These are phyloP conservation scores for Diplodia sapinea DNA, from an alignment of 2,329 filamentous ascomycete genomes.

Conservation along the genomic window DNA sequence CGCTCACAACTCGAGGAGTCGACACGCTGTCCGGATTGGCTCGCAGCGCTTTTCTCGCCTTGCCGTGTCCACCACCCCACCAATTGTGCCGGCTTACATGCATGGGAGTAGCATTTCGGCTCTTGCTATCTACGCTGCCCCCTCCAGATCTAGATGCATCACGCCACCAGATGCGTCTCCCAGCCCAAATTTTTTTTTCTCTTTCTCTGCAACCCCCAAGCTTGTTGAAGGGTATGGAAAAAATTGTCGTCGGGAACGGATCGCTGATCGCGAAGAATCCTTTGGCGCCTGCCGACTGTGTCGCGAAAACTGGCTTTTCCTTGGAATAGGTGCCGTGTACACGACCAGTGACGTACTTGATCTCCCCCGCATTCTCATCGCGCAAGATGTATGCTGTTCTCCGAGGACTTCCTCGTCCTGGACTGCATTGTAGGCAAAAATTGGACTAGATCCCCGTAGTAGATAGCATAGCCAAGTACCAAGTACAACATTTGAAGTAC, in stretches of 20 bases:
- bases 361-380: background rate
- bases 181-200: background rate
- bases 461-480: no score
- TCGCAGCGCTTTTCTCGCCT: background rate
- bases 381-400: background rate
- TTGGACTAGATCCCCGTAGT: background rate
- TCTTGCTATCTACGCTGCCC: background rate
- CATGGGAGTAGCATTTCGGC: background rate
- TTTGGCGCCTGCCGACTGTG: background rate
- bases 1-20: background rate
- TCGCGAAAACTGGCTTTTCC: background rate
- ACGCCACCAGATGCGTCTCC: conserved; percentile 8
- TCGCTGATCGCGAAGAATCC: background rate
- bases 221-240: background rate
- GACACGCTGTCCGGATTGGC: background rate
- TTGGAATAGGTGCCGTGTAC: background rate
- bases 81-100: conserved; percentile 2
- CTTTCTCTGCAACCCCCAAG: background rate
- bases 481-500: no score
- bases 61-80: background rate
- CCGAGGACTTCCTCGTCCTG: background rate
- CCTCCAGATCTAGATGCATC: conserved; percentile 12
- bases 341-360: background rate
- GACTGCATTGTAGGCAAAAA: background rate
- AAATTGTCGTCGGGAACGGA: background rate